A percentile compares a stretch with the other conserved stretches of the same genome.
Evolutionary conservation across 805 yeast species (phyloP).

Genomic region (Sugiyamaella valdiviana): DNA sequence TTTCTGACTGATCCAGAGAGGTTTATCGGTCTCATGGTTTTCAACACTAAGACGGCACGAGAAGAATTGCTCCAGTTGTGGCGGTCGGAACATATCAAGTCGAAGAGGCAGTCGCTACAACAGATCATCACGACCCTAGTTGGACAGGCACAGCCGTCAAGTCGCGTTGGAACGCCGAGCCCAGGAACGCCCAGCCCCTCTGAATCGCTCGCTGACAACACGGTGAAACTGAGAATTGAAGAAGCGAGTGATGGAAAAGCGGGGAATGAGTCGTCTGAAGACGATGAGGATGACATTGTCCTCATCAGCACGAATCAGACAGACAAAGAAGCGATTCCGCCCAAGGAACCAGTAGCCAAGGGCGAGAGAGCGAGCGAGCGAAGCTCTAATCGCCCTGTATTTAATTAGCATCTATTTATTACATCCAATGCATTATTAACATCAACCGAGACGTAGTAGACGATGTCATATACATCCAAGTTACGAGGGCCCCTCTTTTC

Average conservation of each 20-base stretch:
- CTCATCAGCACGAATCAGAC: not conserved
- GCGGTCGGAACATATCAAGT: not conserved
- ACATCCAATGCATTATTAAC: not conserved
- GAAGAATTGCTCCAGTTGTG: not conserved
- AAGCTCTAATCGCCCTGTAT: too few relatives aligned
- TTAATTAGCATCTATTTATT: not conserved
- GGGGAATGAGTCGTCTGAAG: not conserved
- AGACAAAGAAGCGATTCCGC: too few relatives aligned
- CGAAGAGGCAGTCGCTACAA: not conserved
- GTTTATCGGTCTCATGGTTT: conserved; percentile 17
- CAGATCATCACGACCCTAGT: not conserved
- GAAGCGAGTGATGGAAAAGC: not conserved
- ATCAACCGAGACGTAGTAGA: too few relatives aligned
- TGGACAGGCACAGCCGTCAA: not conserved
- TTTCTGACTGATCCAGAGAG: conserved; percentile 27
- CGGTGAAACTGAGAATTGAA: not conserved
- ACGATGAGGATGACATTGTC: not conserved
- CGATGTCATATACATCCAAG: too few relatives aligned
- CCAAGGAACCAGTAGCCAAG: not conserved
- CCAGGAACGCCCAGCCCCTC: not conserved
- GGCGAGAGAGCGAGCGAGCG: too few relatives aligned
- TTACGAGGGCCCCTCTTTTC: too few relatives aligned
- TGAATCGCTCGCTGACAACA: not conserved
- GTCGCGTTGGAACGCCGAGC: not conserved
- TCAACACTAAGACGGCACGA: not conserved